Evolutionary conservation across 2,329 filamentous ascomycete species (phyloP).

Genomic region (Diaporthe sp.): DNA sequence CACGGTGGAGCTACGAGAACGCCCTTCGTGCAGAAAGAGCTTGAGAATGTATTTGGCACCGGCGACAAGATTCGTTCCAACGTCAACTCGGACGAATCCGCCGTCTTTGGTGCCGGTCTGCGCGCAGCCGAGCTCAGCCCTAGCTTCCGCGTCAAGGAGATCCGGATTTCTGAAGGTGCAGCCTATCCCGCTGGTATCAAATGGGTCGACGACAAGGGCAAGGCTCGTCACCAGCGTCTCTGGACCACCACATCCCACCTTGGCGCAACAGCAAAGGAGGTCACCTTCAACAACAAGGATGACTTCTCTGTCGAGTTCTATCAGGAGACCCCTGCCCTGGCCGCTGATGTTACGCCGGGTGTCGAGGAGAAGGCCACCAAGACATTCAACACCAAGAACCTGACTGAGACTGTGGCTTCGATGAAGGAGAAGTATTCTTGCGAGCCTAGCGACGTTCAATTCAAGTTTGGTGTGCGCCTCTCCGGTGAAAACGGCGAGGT

Average conservation of each 20-base stretch:
- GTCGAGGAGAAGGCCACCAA: constrained; percentile 72
- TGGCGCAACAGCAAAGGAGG: constrained; percentile 83
- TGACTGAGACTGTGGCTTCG: constrained; percentile 85
- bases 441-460: constrained; percentile 79
- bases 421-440: constrained; percentile 86
- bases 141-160: constrained; percentile 98
- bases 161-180: constrained; percentile 83
- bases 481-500: constrained; percentile 82
- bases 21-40: constrained; percentile 91
- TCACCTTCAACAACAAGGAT: constrained; percentile 84
- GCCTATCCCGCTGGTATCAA: constrained; percentile 81
- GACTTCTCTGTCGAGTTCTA: constrained; percentile 87
- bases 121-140: constrained; percentile 92
- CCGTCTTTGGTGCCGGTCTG: constrained; percentile 96
- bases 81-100: constrained; percentile 96
- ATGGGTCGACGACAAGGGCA: constrained; percentile 77
- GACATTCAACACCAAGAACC: constrained; percentile 81
- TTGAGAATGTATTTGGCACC: constrained; percentile 81
- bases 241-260: constrained; percentile 84
- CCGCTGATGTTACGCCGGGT: constrained; percentile 55
- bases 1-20: constrained; percentile 92
- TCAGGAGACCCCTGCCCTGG: constrained; percentile 71
- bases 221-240: constrained; percentile 83
- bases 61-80: constrained; percentile 88
- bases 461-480: constrained; percentile 83